These are phyloP conservation scores for Beauveria sp. DNA, from an alignment of 2,329 filamentous ascomycete genomes.

Conservation along the genomic window DNA sequence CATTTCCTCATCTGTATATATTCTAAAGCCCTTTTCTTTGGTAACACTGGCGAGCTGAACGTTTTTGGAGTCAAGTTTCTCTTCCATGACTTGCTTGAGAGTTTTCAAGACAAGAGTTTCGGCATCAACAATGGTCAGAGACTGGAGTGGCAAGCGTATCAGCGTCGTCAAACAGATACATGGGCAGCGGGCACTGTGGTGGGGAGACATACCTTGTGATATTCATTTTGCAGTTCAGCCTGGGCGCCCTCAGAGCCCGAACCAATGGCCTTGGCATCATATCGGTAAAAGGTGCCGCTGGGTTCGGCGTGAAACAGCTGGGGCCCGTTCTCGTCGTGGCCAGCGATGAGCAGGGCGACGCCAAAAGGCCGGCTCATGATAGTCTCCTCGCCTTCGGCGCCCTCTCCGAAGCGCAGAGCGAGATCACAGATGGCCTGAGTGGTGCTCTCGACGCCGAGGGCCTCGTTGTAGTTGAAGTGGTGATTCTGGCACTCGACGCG, in stretches of 20 bases:
- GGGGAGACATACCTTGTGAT: conserved; percentile 65
- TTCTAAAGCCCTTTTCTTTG: conserved; percentile 94
- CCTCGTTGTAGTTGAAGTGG: conserved; percentile 96
- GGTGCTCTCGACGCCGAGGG: conserved; percentile 90
- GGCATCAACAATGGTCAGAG: conserved; percentile 82
- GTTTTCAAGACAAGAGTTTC: conserved; percentile 96
- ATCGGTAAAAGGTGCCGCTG: conserved; percentile 96
- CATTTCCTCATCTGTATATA: conserved; percentile 99
- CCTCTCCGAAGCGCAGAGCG: conserved; percentile 92
- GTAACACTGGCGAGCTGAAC: conserved; percentile 97
- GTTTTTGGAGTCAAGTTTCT: conserved; percentile 98
- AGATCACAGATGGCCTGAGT: conserved; percentile 98
- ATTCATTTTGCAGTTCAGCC: conserved; percentile 96
- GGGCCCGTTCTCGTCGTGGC: conserved; percentile 94
- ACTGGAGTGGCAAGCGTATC: conserved; percentile 37
- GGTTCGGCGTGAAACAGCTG: conserved; percentile 97
- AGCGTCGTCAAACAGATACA: neutral
- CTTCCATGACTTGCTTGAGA: conserved; percentile 99
- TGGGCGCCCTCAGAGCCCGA: conserved; percentile 96
- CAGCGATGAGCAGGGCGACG: conserved; percentile 91
- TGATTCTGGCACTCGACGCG: conserved; percentile 97
- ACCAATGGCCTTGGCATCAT: conserved; percentile 97
- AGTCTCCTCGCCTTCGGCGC: conserved; percentile 94
- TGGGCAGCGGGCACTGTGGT: neutral
- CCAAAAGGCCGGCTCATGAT: conserved; percentile 98